These are phyloP conservation scores for Wilcoxina mikolae DNA, from an alignment of 495 filamentous ascomycete genomes.

Conservation along the genomic window DNA sequence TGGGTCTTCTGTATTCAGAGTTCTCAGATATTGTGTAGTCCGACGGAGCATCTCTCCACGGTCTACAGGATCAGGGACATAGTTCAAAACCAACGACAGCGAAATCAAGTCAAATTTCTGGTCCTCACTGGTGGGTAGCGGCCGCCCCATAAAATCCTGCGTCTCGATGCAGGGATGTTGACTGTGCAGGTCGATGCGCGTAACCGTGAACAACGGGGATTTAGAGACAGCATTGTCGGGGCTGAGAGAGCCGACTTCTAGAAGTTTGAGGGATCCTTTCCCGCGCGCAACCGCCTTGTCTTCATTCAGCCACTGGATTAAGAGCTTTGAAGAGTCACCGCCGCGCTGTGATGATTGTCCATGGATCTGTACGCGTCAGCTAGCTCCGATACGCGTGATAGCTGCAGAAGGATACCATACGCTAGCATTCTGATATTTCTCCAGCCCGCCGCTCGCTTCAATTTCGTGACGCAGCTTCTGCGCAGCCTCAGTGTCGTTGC, in stretches of 20 bases:
- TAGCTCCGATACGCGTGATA: slow-evolving; percentile 13
- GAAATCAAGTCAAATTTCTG: slow-evolving; percentile 79
- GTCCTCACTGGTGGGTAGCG: slow-evolving; percentile 44
- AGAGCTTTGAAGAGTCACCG: slow-evolving; percentile 73
- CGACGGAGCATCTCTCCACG: slow-evolving; percentile 81
- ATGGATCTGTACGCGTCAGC: slow-evolving; percentile 25
- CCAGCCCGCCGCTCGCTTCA: slow-evolving; percentile 56
- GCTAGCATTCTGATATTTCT: slow-evolving; percentile 78
- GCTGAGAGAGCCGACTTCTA: slow-evolving; percentile 85
- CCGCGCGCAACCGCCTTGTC: slow-evolving; percentile 15
- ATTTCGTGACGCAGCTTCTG: slow-evolving; percentile 46
- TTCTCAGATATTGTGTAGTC: slow-evolving; percentile 48
- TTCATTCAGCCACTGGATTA: slow-evolving; percentile 68
- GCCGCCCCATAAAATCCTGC: slow-evolving; percentile 90
- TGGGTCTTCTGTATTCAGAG: slow-evolving; percentile 9
- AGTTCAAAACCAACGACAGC: slow-evolving; percentile 91
- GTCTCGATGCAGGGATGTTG: slow-evolving; percentile 63
- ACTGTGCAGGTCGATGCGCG: slow-evolving; percentile 80
- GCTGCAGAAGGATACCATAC: slow-evolving; percentile 32
- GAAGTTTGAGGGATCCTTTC: slow-evolving; percentile 42
- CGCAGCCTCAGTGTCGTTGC: slow-evolving; percentile 45
- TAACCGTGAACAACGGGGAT: slow-evolving; percentile 53
- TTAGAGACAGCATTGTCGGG: slow-evolving; percentile 69
- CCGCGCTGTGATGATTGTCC: slow-evolving; percentile 75
- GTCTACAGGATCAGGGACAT: slow-evolving; percentile 57